Evolutionary conservation across 208 protist species (phyloP), one percentile per base, ranked within the genome.

Genomic region (Hexamita inflata): DNA sequence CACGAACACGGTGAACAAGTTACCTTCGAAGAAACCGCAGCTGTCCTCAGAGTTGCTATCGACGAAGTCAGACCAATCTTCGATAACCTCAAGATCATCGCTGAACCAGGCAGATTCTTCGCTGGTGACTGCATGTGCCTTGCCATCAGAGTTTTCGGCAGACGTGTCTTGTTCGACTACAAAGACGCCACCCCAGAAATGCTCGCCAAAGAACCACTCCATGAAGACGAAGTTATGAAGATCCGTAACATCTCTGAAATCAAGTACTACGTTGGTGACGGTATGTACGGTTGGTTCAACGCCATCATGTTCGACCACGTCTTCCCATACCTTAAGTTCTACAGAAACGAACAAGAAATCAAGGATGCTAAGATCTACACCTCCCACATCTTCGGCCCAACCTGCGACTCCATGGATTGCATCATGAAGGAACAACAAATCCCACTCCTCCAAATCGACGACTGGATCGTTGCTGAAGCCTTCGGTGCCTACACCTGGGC

Each of bases 401-500:
- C 89, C 19, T 90, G 89, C 80, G 89, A 91, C 78, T 78, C 76
- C 0, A 76, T 91, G 32, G 89, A 91, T 82, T 86, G 81, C 74
- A 74, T 85, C 38, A 7, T 76, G 19, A n/a, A 45, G 32, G 58
- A 64, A 2, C 35, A 38, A n/a, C 2, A 39, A 29, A 11, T 75
- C 24, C 88, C 88, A 28, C 67, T 83, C 70, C 77, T 90, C n/a
- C 62, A 84, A 34, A 75, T 89, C 38, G 89, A 88, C 66, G 86
- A 90, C 65, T 91, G 88, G 88, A 57, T 92, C n/a, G 79, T 81
- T 53, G 89, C 88, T 61, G n/a, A 28, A 35, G 75, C 88, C 77
- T 91, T 92, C 86, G 89, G 89, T 75, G 88, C 89, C 26, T 92
- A 91, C 81, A 91, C 89, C 1, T 83, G 76, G 15, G 83, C 89